Percentiles rank a stretch among this genome's conserved stretches.
Evolutionary conservation across 2,329 filamentous ascomycete genomes (phyloP).

Genomic region (Orbilia ellipsospora): DNA sequence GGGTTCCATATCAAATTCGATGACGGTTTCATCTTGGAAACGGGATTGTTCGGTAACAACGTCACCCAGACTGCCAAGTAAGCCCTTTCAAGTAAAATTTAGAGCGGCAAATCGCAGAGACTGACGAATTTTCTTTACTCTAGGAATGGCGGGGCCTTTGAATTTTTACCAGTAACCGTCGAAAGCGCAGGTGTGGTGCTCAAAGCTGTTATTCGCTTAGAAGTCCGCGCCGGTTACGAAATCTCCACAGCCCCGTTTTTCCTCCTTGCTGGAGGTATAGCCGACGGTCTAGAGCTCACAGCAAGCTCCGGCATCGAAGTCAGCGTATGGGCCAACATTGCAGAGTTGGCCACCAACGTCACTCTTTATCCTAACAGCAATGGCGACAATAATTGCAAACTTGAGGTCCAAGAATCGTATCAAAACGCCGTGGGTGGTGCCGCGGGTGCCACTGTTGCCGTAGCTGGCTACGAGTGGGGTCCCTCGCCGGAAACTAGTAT

Average conservation of each 20-base stretch:
- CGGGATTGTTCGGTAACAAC: constrained; percentile 67
- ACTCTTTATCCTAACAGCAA: constrained; percentile 62
- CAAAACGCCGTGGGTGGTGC: constrained; percentile 67
- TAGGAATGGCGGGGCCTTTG: constrained; percentile 68
- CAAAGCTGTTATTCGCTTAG: constrained; percentile 66
- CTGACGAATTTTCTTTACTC: not conserved
- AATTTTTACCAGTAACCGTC: constrained; percentile 69
- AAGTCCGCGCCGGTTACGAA: constrained; percentile 65
- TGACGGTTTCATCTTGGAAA: constrained; percentile 65
- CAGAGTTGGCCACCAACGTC: constrained; percentile 68
- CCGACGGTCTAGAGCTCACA: constrained; percentile 49
- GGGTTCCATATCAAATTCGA: constrained; percentile 70
- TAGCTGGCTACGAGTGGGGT: constrained; percentile 66
- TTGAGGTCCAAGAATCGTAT: constrained; percentile 67
- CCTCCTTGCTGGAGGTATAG: constrained; percentile 55
- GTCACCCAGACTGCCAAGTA: constrained; percentile 67
- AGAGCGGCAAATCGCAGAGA: not conserved
- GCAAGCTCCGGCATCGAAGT: constrained; percentile 66
- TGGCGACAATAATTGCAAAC: constrained; percentile 63
- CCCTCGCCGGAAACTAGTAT: constrained; percentile 65
- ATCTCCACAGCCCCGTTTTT: constrained; percentile 60
- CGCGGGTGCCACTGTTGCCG: constrained; percentile 67
- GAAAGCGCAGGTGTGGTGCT: constrained; percentile 64
- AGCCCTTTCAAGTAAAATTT: constrained; percentile 59
- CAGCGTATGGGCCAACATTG: constrained; percentile 67